Evolutionary conservation across 2,329 filamentous ascomycete species (phyloP), one percentile per base, ranked within the genome.

Genomic region (Blastomyces emzantsi): DNA sequence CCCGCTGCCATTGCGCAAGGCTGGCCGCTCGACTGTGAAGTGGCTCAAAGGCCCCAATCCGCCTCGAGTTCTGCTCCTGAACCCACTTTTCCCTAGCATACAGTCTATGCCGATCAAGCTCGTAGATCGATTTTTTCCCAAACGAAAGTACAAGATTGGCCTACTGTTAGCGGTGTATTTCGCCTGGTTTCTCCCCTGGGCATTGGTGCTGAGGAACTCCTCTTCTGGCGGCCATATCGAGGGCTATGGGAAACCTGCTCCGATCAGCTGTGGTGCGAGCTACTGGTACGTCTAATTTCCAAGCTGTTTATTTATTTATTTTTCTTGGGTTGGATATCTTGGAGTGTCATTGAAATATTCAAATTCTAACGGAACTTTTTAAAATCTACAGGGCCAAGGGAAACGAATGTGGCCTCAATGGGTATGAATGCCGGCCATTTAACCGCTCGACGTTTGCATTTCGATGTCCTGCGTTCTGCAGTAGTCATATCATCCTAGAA

Each of bases 381-480:
- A 19, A 19, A 45, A 33, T 33, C 15, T n/a, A 39, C 47, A 79
- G 77, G 77, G 68, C 72, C 36, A 67, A 69, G 55, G 78, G 75
- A 28, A 81, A 81, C 63, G 71, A 72, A 51, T 85, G 82, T 69
- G 82, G 82, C 11, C 67, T 83, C 3, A 81, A 85, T 67, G 83
- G 82, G 49, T 80, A 82, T 47, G 76, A 81, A 62, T 85, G 82
- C 68, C 79, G 82, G 43, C 82, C 82, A 0, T 85, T 85, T 65
- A 77, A 79, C 41, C 76, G 79, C 54, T 75, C 78, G n/a, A 78
- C 76, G 3, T 75, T 83, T 63, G 77, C 81, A 11, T 85, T 85
- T 69, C 78, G 80, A 63, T 85, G 83, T 68, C 82, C 83, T n/a
- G 80, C 83, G 33, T 80, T 81, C 64, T 85, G 83, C 69, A 74